Base-by-base conservation (phyloP, 2,329 filamentous ascomycete species). In the Ophiocordyceps unilateralis region DNA sequence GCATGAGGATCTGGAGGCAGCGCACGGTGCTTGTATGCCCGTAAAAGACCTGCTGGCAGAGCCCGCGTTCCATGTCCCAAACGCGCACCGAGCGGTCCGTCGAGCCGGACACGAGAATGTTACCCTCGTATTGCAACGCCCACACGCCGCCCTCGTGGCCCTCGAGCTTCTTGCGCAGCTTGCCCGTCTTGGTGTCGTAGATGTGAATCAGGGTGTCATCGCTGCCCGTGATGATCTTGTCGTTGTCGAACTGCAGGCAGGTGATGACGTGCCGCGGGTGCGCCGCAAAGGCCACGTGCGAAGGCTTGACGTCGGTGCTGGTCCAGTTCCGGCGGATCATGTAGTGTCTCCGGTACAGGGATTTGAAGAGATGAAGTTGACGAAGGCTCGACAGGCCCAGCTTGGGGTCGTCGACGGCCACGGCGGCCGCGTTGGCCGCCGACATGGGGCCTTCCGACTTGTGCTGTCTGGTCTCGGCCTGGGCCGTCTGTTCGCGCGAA, bases 11-110 rank as follows among this genome's bases (percentile, higher is more conserved):
- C 57, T 96, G 88, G 47, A 98, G 67, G 56, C 91, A 98, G 49
- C 91, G 81, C 4, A 98, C 91, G 14, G 91, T 98, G 37, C 89
- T 96, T 10, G 91, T 98, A 57, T 98, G 91, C 1, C 91, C 93
- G 56, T 95, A 88, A 58, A 98, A 98, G 1, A 94, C 81, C 57
- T 98, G 91, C 11, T 88, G 89, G 60, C 89, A 95, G 39, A 83
- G 75, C 1, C 88, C 91, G 53, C 82, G 82, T 55, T 93, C 86
- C 49, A 98, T 95, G 57, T 98, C 89, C 91, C 91, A 98, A 0
- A 98, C 89, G n/a, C 91, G 79, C n/a, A 98, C 91, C 11, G 91
- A 93, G 40, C 91, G 74, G 61, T 98, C 91, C 0, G 91, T 98
- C 7, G 88, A 95, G 2, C 91, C 91, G 15, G 91, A 98, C 2